These are phyloP conservation scores for Penicillium sp. DNA, from an alignment of 2,329 filamentous ascomycete genomes.

Conservation along the genomic window DNA sequence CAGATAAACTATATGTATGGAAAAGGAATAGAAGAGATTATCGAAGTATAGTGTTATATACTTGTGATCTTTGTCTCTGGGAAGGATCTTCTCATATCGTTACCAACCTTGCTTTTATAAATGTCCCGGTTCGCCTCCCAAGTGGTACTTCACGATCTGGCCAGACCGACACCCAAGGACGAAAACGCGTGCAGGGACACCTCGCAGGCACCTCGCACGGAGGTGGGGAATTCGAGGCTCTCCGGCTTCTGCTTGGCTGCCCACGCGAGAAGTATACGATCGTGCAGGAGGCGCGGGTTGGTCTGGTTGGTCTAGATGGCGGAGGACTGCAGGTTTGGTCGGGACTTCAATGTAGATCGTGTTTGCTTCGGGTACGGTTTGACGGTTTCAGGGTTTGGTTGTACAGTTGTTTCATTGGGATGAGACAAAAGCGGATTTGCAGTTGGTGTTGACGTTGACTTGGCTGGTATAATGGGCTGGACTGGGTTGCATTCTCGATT, in stretches of 20 bases:
- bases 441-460: neutral
- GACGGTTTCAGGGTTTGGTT: neutral
- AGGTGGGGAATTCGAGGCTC: slow-evolving; percentile 18
- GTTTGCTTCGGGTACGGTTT: neutral
- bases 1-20: neutral
- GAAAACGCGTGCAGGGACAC: slow-evolving; percentile 19
- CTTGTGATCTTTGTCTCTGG: neutral
- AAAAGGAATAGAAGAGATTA: neutral
- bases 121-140: neutral
- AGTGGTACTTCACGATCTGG: slow-evolving; percentile 10
- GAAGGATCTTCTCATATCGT: neutral
- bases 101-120: slow-evolving; percentile 3
- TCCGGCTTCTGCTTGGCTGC: slow-evolving; percentile 20
- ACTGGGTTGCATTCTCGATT: neutral
- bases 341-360: slow-evolving; percentile 15
- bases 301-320: slow-evolving; percentile 16
- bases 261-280: slow-evolving; percentile 20
- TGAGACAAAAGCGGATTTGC: neutral
- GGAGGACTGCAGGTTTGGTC: slow-evolving; percentile 20
- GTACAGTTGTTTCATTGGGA: neutral
- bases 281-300: slow-evolving; percentile 5
- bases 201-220: slow-evolving; percentile 20
- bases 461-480: neutral
- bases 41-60: neutral
- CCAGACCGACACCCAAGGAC: slow-evolving; percentile 14